Base-by-base conservation (phyloP, 805 yeast species). In the Nakazawaea pomicola region DNA sequence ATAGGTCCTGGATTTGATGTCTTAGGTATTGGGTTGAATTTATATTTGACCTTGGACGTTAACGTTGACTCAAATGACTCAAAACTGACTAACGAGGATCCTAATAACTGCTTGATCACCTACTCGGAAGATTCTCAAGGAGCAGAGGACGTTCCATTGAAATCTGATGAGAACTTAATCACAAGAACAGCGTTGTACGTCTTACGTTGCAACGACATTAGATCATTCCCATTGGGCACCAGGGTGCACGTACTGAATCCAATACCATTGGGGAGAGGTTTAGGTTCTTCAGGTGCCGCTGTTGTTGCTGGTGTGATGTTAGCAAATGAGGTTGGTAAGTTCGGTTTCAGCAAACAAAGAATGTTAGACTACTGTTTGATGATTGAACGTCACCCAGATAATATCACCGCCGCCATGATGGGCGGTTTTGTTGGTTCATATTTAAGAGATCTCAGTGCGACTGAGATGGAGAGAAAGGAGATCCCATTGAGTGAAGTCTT, bases 1-100 rank as follows among this genome's bases (percentile, higher is more conserved):
- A 91, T 93, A 39, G 99, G 99, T 7, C 99, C 99, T 8, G 99
- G 99, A 1, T 93, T 91, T 57, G 99, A 93, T 62, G 99, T 93
- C 6, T 67, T 93, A 38, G 99, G 99, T 18, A 82, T 93, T 30
- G 96, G 96, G 34, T 71, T 93, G 49, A 74, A 83, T 47, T 65
- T 89, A 37, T 88, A 67, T 55, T 68, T 93, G 43, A 83, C 81
- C 40, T 68, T 93, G 43, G 67, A 70, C 3, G 96, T 89, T 23
- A 61, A 67, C 8, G 67, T 86, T 31, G 93, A 88, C 57, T 49
- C 58, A 29, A 52, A 53, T 15, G 64, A 65, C 34, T 68, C 73
- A 4, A 58, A 57, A 9, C 66, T 61, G 29, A 70, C 85, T 4
- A 65, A 70, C 29, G 45, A 51, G 2, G 88, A 85, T 56, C 79